Evolutionary conservation across 2,329 filamentous ascomycete genomes (phyloP).

Genomic region (Monosporascus sp.): DNA sequence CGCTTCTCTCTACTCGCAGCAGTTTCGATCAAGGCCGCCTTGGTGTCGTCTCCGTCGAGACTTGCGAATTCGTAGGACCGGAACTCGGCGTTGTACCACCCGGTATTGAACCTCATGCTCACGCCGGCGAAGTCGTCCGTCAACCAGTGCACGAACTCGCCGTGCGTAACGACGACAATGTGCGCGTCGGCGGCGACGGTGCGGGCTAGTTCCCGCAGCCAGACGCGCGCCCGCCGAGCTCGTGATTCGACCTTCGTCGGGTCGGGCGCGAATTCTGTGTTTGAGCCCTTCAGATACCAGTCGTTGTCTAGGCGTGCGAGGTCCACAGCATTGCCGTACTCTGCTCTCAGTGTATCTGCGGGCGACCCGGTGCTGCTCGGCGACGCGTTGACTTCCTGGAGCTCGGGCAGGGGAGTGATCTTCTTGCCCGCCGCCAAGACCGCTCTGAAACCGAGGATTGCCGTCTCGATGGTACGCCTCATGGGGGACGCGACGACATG

Average conservation of each 20-base stretch:
- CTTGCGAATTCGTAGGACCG: conserved; percentile 62
- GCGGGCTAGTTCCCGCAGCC: conserved; percentile 42
- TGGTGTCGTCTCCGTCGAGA: conserved; percentile 36
- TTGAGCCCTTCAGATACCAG: conserved; percentile 62
- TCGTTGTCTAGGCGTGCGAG: conserved; percentile 50
- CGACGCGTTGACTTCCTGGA: conserved; percentile 69
- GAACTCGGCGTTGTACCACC: conserved; percentile 65
- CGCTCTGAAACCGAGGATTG: conserved; percentile 57
- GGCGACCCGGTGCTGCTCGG: conserved; percentile 70
- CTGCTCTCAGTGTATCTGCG: conserved; percentile 42
- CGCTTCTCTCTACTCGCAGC: conserved; percentile 24
- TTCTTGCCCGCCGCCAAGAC: conserved; percentile 19
- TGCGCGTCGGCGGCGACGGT: conserved; percentile 44
- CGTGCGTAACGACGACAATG: conserved; percentile 72
- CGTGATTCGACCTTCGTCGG: conserved; percentile 50
- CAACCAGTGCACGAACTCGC: conserved; percentile 75
- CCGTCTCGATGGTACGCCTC: conserved; percentile 71
- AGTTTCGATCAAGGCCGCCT: conserved; percentile 41
- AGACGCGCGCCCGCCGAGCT: conserved; percentile 52
- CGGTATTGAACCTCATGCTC: conserved; percentile 41
- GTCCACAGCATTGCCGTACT: conserved; percentile 57
- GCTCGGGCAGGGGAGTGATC: conserved; percentile 64
- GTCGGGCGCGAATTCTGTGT: conserved; percentile 37
- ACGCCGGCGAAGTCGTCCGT: conserved; percentile 72
- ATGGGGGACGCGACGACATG: conserved; percentile 72